phyloP scores from a whole-genome alignment of 2,329 filamentous ascomycete genomes.

The Colletotrichum caudatum region DNA sequence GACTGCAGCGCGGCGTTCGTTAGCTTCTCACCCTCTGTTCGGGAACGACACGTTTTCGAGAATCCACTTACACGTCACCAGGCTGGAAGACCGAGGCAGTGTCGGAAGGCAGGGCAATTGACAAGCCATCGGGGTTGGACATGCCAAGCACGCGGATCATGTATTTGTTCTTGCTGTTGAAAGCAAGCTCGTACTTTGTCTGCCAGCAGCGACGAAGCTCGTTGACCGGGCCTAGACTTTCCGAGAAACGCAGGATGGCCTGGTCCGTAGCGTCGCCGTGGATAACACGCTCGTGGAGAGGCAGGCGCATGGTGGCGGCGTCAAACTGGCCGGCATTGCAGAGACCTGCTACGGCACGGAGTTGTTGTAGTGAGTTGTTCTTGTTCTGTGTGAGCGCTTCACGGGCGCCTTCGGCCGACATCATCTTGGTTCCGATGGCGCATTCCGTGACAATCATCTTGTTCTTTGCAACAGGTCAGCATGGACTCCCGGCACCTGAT shows the following conservation, averaged over 20 bases:
- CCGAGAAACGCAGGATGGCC: slow-evolving; percentile 78
- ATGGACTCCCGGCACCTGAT: neutral
- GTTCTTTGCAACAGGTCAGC: slow-evolving; percentile 61
- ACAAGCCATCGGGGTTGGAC: slow-evolving; percentile 47
- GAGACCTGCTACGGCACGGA: slow-evolving; percentile 72
- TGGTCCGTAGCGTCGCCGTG: slow-evolving; percentile 83
- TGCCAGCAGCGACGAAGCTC: slow-evolving; percentile 73
- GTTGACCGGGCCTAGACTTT: slow-evolving; percentile 70
- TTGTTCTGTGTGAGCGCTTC: slow-evolving; percentile 51
- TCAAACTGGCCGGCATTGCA: slow-evolving; percentile 85
- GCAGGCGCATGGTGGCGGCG: slow-evolving; percentile 68
- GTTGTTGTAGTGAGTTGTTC: slow-evolving; percentile 64
- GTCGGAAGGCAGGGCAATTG: slow-evolving; percentile 37
- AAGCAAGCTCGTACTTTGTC: slow-evolving; percentile 75
- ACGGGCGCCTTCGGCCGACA: slow-evolving; percentile 64
- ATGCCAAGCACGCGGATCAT: slow-evolving; percentile 75
- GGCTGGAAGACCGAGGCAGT: slow-evolving; percentile 45
- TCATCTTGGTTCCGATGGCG: slow-evolving; percentile 64
- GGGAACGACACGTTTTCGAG: neutral
- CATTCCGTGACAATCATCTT: slow-evolving; percentile 80
- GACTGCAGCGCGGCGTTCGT: slow-evolving; percentile 47
- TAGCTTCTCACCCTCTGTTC: neutral
- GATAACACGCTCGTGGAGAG: slow-evolving; percentile 71
- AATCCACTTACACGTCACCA: slow-evolving; percentile 48
- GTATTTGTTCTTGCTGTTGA: slow-evolving; percentile 88